Conservation (phyloP, 225 moss, liverwort and hornwort genomes). For the Marchantia polymorpha region DNA sequence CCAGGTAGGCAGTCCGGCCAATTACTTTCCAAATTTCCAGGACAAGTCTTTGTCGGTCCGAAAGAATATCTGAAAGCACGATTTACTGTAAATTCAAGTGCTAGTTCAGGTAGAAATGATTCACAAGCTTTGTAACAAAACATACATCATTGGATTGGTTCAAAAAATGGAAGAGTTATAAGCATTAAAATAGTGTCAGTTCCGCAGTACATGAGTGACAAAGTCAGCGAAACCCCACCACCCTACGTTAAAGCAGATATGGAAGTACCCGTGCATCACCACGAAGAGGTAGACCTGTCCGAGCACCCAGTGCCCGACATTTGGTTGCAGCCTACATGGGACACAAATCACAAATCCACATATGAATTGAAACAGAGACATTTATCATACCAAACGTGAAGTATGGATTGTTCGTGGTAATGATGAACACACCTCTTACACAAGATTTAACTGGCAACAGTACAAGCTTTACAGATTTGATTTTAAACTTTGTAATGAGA, state of each 20-base stretch:
- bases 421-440: background rate
- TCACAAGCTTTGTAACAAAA: background rate
- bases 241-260: slow-evolving; percentile 38
- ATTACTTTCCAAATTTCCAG: too few relatives aligned
- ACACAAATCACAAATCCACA: background rate
- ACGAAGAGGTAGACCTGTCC: slow-evolving; percentile 74
- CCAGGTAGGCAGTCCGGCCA: too few relatives aligned
- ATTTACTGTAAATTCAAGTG: background rate
- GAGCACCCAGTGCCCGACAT: slow-evolving; percentile 86
- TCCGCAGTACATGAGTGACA: background rate
- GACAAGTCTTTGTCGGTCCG: too few relatives aligned
- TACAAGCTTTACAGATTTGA: too few relatives aligned
- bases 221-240: background rate
- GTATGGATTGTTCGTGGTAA: background rate
- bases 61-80: background rate
- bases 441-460: too few relatives aligned
- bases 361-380: background rate
- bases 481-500: background rate
- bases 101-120: background rate
- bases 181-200: background rate
- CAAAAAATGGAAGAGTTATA: background rate
- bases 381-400: background rate
- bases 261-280: slow-evolving; percentile 52
- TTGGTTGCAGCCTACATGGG: slow-evolving; percentile 68
- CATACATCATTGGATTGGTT: background rate